phyloP scores from a whole-genome alignment of 495 filamentous ascomycete species.

The Parathielavia hyrcaniae region DNA sequence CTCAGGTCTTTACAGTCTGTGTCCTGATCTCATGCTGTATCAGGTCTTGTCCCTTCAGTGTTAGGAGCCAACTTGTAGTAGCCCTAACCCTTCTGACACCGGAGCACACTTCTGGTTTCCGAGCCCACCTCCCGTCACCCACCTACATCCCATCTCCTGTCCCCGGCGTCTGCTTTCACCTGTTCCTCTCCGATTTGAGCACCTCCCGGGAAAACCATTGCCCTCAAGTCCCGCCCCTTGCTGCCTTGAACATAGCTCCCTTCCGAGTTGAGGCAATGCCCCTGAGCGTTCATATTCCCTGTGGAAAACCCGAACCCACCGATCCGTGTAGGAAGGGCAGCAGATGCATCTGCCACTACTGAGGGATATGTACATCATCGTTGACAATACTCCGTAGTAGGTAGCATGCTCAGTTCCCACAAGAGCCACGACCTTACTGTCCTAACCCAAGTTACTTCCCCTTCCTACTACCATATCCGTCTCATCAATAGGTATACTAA shows the following conservation, averaged over 20 bases:
- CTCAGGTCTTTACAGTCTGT: too few relatives aligned
- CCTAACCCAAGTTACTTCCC: too few relatives aligned
- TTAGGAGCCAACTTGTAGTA: too few relatives aligned
- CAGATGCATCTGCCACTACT: not conserved
- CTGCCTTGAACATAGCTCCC: not conserved
- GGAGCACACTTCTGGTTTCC: not conserved
- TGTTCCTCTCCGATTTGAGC: too few relatives aligned
- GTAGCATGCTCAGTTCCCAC: too few relatives aligned
- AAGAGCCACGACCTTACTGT: not conserved
- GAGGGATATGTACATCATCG: not conserved
- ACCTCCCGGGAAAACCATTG: slow-evolving; percentile 11
- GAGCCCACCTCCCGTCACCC: not conserved
- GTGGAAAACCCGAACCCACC: not conserved
- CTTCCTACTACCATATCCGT: too few relatives aligned
- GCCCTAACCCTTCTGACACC: not conserved
- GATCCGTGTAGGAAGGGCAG: not conserved
- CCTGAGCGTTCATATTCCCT: not conserved
- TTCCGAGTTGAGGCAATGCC: not conserved
- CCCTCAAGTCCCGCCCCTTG: not conserved
- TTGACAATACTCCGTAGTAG: too few relatives aligned
- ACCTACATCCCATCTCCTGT: not conserved
- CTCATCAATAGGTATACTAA: too few relatives aligned
- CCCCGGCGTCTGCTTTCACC: not conserved
- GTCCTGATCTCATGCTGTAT: too few relatives aligned
- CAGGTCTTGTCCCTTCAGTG: too few relatives aligned